Percentiles rank a stretch among this genome's conserved stretches.
These are phyloP conservation scores for Kwoniella sp. DNA, from an alignment of 768 basidiomycete species.

Conservation along the genomic window DNA sequence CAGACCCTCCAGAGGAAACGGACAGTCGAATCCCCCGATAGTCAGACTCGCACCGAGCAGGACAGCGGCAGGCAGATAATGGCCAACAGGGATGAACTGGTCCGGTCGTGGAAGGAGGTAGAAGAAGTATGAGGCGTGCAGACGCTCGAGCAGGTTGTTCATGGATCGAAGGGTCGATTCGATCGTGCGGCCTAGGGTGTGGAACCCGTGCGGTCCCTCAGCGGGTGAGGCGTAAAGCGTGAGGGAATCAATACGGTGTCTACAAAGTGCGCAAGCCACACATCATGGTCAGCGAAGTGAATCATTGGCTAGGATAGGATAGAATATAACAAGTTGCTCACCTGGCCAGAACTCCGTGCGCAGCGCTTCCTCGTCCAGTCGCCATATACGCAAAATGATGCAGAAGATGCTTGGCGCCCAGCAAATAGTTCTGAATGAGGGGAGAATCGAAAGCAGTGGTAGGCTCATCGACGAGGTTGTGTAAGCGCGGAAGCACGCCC, in stretches of 20 bases:
- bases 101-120: conserved; percentile 72
- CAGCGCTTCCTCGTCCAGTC: conserved; percentile 77
- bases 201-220: conserved; percentile 90
- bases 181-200: conserved; percentile 82
- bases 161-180: conserved; percentile 87
- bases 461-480: conserved; percentile 65
- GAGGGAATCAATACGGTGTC: conserved; percentile 91
- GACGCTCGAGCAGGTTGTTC: conserved; percentile 91
- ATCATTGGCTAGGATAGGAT: background rate
- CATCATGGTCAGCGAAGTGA: too few relatives aligned
- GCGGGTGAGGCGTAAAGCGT: conserved; percentile 88
- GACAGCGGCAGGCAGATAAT: conserved; percentile 84
- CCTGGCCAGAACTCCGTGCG: conserved; percentile 89
- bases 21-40: conserved; percentile 69
- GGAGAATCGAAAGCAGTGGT: conserved; percentile 1
- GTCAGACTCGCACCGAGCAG: conserved; percentile 83
- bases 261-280: conserved; percentile 48
- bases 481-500: conserved; percentile 75
- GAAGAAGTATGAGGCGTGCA: conserved; percentile 98
- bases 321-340: conserved; percentile 53
- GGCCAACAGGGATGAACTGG: conserved; percentile 84
- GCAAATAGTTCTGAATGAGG: conserved; percentile 31
- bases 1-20: conserved; percentile 64
- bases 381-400: conserved; percentile 75
- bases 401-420: conserved; percentile 67